Conservation (phyloP, 257 asterid species). For the Fraxinus pennsylvanica region DNA sequence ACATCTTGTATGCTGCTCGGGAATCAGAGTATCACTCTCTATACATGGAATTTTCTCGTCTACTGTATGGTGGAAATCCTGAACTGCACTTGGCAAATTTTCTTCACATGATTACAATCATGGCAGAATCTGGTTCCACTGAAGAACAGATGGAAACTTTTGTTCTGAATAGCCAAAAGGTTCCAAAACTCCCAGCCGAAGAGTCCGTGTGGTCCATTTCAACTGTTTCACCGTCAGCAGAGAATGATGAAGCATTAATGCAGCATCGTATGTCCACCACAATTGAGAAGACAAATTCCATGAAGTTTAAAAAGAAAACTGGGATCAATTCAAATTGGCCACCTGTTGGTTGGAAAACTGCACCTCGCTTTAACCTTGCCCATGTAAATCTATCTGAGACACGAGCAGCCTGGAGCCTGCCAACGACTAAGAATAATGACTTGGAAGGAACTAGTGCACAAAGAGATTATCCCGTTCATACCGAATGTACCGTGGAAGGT, state of each 20-base stretch:
- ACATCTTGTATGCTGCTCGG: conserved; percentile 54
- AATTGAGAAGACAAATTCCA: conserved; percentile 37
- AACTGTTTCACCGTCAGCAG: conserved; percentile 35
- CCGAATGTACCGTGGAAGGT: conserved; percentile 32
- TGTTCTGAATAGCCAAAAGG: conserved; percentile 77
- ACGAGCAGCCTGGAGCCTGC: conserved; percentile 28
- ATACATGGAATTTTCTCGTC: conserved; percentile 72
- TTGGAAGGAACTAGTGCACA: conserved; percentile 27
- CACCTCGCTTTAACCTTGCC: conserved; percentile 52
- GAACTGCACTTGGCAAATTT: conserved; percentile 84
- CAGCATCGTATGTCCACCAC: conserved; percentile 20
- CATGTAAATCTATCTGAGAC: conserved; percentile 23
- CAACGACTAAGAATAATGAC: conserved; percentile 22
- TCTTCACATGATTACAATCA: conserved; percentile 79
- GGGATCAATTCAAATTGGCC: conserved; percentile 64
- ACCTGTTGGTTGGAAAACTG: conserved; percentile 68
- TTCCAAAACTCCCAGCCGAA: conserved; percentile 64
- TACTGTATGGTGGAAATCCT: conserved; percentile 56
- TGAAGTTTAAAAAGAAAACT: conserved; percentile 27
- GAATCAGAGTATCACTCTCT: conserved; percentile 69
- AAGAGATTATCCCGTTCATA: conserved; percentile 28
- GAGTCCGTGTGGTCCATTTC: conserved; percentile 67
- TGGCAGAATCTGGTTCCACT: conserved; percentile 82
- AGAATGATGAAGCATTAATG: conserved; percentile 20
- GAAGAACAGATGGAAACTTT: conserved; percentile 80